A percentile compares a stretch with the other conserved stretches of the same genome.
phyloP scores from a whole-genome alignment of 352 stramenopile species.

The Phytopythium delawarense region DNA sequence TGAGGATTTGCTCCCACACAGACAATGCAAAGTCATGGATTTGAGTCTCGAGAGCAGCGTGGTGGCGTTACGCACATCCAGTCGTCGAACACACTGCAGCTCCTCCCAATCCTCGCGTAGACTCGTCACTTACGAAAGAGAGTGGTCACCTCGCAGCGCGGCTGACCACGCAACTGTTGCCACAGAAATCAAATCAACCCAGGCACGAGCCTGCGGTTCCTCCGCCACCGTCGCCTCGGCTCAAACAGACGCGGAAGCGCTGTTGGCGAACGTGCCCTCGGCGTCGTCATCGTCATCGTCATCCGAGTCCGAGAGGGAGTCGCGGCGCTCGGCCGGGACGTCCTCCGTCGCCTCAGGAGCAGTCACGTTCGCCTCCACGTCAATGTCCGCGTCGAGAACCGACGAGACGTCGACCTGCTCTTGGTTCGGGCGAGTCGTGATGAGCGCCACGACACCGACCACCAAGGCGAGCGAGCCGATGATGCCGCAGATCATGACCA shows the following conservation, averaged over 20 bases:
- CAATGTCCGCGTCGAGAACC: slow-evolving; percentile 43
- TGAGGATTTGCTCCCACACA: too few species aligned
- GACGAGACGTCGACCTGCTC: slow-evolving; percentile 26
- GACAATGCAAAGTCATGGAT: neutral
- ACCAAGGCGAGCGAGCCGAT: slow-evolving; percentile 64
- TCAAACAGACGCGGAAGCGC: slow-evolving; percentile 17
- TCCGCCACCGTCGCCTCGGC: neutral
- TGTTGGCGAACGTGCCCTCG: slow-evolving; percentile 58
- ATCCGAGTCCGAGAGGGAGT: slow-evolving; percentile 49
- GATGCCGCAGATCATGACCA: slow-evolving; percentile 63
- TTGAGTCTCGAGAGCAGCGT: neutral
- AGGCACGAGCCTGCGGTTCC: neutral
- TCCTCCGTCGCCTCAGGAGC: slow-evolving; percentile 23
- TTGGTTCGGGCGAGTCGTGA: slow-evolving; percentile 24
- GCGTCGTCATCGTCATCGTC: slow-evolving; percentile 42
- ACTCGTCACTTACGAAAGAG: neutral
- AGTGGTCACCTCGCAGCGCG: neutral
- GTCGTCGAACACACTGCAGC: neutral
- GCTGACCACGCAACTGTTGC: neutral
- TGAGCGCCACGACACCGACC: slow-evolving; percentile 54
- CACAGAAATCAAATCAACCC: neutral
- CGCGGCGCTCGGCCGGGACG: slow-evolving; percentile 25
- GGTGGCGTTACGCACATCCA: neutral
- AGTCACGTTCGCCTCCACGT: slow-evolving; percentile 45
- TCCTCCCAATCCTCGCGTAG: neutral